phyloP scores from a whole-genome alignment of 495 filamentous ascomycete species.

The Beverwykella pulmonaria region DNA sequence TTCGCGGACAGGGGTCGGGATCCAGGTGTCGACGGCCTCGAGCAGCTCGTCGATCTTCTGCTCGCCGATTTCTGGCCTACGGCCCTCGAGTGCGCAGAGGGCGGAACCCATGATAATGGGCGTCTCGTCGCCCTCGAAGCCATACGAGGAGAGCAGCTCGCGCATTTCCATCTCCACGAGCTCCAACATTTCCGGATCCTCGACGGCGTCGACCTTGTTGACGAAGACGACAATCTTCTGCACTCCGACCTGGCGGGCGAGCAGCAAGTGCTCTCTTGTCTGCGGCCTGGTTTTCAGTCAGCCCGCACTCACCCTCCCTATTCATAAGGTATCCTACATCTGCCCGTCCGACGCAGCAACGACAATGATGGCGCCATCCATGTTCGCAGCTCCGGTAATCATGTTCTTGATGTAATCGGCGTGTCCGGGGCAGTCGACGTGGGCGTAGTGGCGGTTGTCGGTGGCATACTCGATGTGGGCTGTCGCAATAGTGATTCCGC shows the following conservation, averaged over 20 bases:
- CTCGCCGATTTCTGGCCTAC: constrained; percentile 82
- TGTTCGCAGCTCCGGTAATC: constrained; percentile 96
- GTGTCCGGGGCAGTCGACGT: constrained; percentile 99
- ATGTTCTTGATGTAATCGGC: constrained; percentile 99
- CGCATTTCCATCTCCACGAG: constrained; percentile 99
- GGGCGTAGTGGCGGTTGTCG: constrained; percentile 89
- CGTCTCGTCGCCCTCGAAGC: constrained; percentile 97
- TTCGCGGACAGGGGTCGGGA: constrained; percentile 87
- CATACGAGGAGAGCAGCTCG: constrained; percentile 86
- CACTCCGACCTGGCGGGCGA: constrained; percentile 96
- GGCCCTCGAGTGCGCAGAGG: constrained; percentile 88
- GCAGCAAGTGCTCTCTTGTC: constrained; percentile 95
- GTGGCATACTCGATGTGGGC: constrained; percentile 98
- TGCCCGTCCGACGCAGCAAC: constrained; percentile 98
- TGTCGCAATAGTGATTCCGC: constrained; percentile 98
- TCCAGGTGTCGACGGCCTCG: constrained; percentile 90
- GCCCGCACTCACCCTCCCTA: constrained; percentile 37
- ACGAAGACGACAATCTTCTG: constrained; percentile 98
- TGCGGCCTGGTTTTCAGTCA: constrained; percentile 67
- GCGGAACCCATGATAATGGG: constrained; percentile 96
- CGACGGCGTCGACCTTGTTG: constrained; percentile 96
- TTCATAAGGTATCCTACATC: constrained; percentile 61
- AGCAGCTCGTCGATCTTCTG: constrained; percentile 86
- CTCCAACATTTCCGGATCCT: constrained; percentile 99
- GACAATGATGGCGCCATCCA: constrained; percentile 98